These are phyloP conservation scores for Leccinum rimulosum DNA, from an alignment of 768 basidiomycete genomes.

Conservation along the genomic window DNA sequence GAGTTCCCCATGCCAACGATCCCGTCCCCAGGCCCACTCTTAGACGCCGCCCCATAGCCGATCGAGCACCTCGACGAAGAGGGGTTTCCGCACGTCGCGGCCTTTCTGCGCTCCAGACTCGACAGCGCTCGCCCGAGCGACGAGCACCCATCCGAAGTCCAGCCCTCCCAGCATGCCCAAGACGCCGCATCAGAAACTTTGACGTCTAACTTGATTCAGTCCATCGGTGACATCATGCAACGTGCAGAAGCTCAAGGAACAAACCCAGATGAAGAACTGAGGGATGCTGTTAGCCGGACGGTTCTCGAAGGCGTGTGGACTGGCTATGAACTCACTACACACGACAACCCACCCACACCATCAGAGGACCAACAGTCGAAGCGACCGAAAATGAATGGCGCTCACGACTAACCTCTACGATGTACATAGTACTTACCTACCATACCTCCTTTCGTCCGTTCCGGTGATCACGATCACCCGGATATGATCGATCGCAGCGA, in stretches of 20 bases:
- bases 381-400: slow-evolving; percentile 27
- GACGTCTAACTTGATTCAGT: slow-evolving; percentile 62
- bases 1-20: slow-evolving; percentile 29
- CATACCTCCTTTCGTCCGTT: slow-evolving; percentile 23
- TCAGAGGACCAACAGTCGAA: slow-evolving; percentile 16
- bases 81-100: slow-evolving; percentile 58
- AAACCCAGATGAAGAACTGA: slow-evolving; percentile 67
- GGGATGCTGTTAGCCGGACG: slow-evolving; percentile 55
- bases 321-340: slow-evolving; percentile 52
- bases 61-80: slow-evolving; percentile 70
- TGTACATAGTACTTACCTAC: neutral
- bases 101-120: slow-evolving; percentile 49
- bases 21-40: slow-evolving; percentile 10
- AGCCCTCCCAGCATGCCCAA: slow-evolving; percentile 65
- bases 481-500: slow-evolving; percentile 29
- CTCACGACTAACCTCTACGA: neutral
- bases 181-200: slow-evolving; percentile 67
- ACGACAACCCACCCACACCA: slow-evolving; percentile 5
- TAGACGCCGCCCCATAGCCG: slow-evolving; percentile 37
- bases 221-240: slow-evolving; percentile 66
- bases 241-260: slow-evolving; percentile 53
- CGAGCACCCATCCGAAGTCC: slow-evolving; percentile 12
- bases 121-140: slow-evolving; percentile 6
- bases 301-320: slow-evolving; percentile 66
- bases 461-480: slow-evolving; percentile 35